Conservation (phyloP, 495 filamentous ascomycete species). For the Xylaria cubensis region DNA sequence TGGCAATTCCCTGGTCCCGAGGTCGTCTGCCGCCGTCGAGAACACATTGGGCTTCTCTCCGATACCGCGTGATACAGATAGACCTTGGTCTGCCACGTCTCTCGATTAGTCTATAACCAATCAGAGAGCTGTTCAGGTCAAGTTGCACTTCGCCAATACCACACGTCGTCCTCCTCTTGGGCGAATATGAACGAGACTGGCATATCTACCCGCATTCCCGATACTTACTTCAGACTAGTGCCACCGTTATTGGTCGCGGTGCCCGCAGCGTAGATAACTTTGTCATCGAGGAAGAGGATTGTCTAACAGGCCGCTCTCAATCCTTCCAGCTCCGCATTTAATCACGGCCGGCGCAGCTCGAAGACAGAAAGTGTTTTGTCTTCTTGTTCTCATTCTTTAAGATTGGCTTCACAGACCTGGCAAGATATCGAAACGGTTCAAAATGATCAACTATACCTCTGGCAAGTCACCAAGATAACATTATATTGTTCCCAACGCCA, state of each 20-base stretch:
- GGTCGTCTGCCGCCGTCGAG: conserved; percentile 1
- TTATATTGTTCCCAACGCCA: neutral
- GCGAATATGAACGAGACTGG: neutral
- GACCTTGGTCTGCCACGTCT: conserved; percentile 23
- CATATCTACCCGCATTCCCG: neutral
- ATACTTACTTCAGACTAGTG: conserved; percentile 2
- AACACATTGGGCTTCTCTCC: conserved; percentile 12
- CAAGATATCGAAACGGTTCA: neutral
- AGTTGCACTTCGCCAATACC: conserved; percentile 9
- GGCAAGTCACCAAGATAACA: conserved; percentile 6
- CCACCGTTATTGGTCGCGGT: neutral
- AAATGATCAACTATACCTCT: conserved; percentile 8
- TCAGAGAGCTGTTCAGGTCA: neutral
- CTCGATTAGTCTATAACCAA: conserved; percentile 10
- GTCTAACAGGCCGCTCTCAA: neutral
- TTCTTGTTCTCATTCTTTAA: neutral
- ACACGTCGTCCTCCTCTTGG: neutral
- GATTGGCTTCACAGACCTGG: neutral
- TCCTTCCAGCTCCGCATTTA: conserved; percentile 8
- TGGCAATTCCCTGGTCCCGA: conserved; percentile 11
- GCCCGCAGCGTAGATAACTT: neutral
- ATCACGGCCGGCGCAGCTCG: conserved; percentile 2
- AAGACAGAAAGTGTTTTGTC: neutral
- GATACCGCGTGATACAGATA: conserved; percentile 20
- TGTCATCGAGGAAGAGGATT: neutral